Percentiles rank a stretch among this genome's conserved stretches.
These are phyloP conservation scores for Nicotiana attenuata DNA, from an alignment of 257 asterid species.

Conservation along the genomic window DNA sequence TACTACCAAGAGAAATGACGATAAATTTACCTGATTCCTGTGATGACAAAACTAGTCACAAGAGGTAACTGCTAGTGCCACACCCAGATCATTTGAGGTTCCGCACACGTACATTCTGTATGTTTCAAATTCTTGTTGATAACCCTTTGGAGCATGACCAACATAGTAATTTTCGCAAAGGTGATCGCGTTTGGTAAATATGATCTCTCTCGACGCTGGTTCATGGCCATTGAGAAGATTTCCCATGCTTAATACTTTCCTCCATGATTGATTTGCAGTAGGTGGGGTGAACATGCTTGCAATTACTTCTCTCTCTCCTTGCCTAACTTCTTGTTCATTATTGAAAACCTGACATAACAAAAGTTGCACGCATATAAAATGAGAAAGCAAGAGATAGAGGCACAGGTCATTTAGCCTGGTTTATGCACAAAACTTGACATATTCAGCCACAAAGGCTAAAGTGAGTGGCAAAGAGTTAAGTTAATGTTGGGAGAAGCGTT, in stretches of 20 bases:
- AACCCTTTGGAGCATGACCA: slow-evolving; percentile 30
- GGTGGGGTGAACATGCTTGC: slow-evolving; percentile 74
- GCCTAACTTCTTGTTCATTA: slow-evolving; percentile 45
- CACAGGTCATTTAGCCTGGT: not conserved
- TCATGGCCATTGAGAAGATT: slow-evolving; percentile 95
- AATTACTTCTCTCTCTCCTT: slow-evolving; percentile 55
- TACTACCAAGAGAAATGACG: not conserved
- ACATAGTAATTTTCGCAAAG: slow-evolving; percentile 63
- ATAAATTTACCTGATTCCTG: not conserved
- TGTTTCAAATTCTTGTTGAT: slow-evolving; percentile 65
- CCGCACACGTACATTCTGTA: slow-evolving; percentile 81
- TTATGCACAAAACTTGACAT: not conserved
- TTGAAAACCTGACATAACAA: slow-evolving; percentile 36
- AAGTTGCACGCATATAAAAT: not conserved
- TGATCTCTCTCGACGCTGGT: slow-evolving; percentile 74
- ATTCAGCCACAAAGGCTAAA: not conserved
- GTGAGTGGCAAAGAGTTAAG: not conserved
- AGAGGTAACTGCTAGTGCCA: slow-evolving; percentile 89
- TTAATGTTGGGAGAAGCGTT: not conserved
- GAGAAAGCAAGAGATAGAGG: not conserved
- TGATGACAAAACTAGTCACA: slow-evolving; percentile 42
- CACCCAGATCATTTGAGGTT: slow-evolving; percentile 52
- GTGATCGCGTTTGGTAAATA: slow-evolving; percentile 62
- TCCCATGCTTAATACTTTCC: slow-evolving; percentile 92
- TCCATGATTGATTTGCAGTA: slow-evolving; percentile 91